phyloP scores from a whole-genome alignment of 1,139 yeast species.

The Geotrichum citri-aurantii region DNA sequence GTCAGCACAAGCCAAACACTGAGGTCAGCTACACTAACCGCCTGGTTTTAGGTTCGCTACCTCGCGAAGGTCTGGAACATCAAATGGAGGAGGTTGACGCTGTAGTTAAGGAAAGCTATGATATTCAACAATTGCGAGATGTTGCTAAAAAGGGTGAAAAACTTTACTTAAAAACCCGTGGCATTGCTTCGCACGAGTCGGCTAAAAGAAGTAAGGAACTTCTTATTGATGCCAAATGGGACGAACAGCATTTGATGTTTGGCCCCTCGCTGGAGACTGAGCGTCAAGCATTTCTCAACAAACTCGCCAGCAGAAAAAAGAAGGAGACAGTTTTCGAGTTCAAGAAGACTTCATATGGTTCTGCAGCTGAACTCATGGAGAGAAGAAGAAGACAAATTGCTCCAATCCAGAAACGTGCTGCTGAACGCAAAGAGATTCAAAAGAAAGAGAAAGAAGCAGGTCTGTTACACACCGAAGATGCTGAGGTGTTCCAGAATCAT shows the following conservation, averaged over 20 bases:
- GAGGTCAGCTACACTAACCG: conserved; percentile 63
- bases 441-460: conserved; percentile 78
- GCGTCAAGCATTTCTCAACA: conserved; percentile 65
- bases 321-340: conserved; percentile 93
- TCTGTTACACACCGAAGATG: conserved; percentile 64
- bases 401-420: conserved; percentile 74
- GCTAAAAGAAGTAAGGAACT: conserved; percentile 80
- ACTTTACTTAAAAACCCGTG: conserved; percentile 76
- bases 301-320: conserved; percentile 47
- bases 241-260: conserved; percentile 72
- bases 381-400: conserved; percentile 82
- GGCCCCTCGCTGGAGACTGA: conserved; percentile 49
- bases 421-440: conserved; percentile 54
- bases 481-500: conserved; percentile 52
- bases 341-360: conserved; percentile 43
- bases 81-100: conserved; percentile 68
- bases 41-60: conserved; percentile 77
- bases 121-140: conserved; percentile 54
- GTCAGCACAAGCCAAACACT: conserved; percentile 43
- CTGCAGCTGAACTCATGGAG: conserved; percentile 79
- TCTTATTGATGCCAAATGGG: conserved; percentile 75
- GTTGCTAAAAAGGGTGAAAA: conserved; percentile 87
- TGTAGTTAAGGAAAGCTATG: conserved; percentile 60
- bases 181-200: conserved; percentile 80
- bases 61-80: conserved; percentile 64